Evolutionary conservation across 768 basidiomycete genomes (phyloP), one percentile per base, ranked within the genome.

Genomic region (Suillus brevipes): DNA sequence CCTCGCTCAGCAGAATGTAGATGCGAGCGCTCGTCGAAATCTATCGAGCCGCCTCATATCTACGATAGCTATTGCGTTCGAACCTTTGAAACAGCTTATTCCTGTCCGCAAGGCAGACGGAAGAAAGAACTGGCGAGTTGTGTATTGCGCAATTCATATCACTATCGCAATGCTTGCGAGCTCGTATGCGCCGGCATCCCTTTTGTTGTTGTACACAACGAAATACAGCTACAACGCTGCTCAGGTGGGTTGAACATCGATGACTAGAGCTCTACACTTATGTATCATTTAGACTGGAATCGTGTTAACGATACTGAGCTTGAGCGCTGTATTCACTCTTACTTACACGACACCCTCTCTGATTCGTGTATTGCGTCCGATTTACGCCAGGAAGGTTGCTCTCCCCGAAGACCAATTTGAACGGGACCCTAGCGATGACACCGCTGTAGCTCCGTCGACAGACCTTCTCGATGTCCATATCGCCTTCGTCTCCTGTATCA

Each of bases 401-500:
- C 55, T 12, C 23, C 9, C 38, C 25, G 58, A 59, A 59, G 28
- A 43, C 12, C 58, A 59, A 31, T 31, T 31, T 31, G 31, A 31
- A 59, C 40, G 31, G 40, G 23, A 25, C 18, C 12, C 40, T 12
- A 7, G 38, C 18, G 58, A 59, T 42, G 40, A 58, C 23, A 52
- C 43, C 40, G 20, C 8, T 16, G 63, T 47, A 55, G 10, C 20
- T 13, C 63, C 61, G 34, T 69, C 73, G 0, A 69, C 74, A 0
- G 78, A 78, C 63, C 68, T 25, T 10, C 62, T 78, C 23, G 73
- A 78, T 45, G 68, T 75, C 18, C 74, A 78, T 58, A 31, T 78
- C 38, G 66, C 67, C 25, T 36, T 76, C 36, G 61, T 50, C 8
- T 65, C 73, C 5, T 76, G 70, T 57, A 42, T 69, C 49, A 38